Conservation (phyloP, 192 early-diverging fungal species). For the Backusella macrospora region DNA sequence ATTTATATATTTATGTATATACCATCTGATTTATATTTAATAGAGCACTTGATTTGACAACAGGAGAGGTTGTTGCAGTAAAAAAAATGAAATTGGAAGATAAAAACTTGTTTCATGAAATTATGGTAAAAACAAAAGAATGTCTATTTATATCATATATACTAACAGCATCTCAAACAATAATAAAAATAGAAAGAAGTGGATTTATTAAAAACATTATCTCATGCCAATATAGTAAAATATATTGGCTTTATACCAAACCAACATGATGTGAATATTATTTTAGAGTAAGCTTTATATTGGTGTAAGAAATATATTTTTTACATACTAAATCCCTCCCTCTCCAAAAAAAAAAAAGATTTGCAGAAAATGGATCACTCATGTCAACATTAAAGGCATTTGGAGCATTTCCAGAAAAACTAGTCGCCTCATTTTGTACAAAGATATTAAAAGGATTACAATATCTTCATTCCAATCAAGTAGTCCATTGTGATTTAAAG, state of each 20-base stretch:
- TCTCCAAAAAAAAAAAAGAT: too few relatives aligned
- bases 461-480: slow-evolving; percentile 87
- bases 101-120: slow-evolving; percentile 63
- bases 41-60: slow-evolving; percentile 76
- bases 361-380: slow-evolving; percentile 94
- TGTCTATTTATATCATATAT: too few relatives aligned
- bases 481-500: slow-evolving; percentile 94
- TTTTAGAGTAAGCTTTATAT: slow-evolving; percentile 61
- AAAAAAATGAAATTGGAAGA: slow-evolving; percentile 83
- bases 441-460: slow-evolving; percentile 90
- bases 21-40: neutral
- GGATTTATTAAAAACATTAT: slow-evolving; percentile 77
- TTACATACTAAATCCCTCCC: neutral
- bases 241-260: slow-evolving; percentile 83
- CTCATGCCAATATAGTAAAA: slow-evolving; percentile 81
- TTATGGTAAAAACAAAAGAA: slow-evolving; percentile 65
- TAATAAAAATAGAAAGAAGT: slow-evolving; percentile 64
- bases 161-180: neutral
- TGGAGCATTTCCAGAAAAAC: slow-evolving; percentile 87
- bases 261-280: slow-evolving; percentile 74
- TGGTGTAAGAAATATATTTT: neutral
- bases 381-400: slow-evolving; percentile 83
- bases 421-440: slow-evolving; percentile 82
- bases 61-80: slow-evolving; percentile 83
- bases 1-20: neutral